Evolutionary conservation across 345 rosid genomes (phyloP).

Genomic region (Leavenworthia alabamica): DNA sequence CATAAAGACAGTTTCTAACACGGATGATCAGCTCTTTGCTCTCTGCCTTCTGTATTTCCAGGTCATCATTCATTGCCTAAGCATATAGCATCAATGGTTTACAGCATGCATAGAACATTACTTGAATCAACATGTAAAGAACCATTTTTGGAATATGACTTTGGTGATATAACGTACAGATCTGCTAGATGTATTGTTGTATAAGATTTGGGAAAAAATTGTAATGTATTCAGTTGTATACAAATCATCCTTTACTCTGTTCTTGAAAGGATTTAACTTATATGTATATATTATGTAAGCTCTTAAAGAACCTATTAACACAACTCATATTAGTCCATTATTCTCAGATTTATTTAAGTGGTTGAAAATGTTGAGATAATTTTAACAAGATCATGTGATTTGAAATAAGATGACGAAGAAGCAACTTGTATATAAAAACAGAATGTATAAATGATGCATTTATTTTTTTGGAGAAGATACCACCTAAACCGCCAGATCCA

Average conservation of each 20-base stretch:
- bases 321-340: neutral
- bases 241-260: neutral
- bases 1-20: constrained; percentile 19
- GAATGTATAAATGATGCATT: constrained; percentile 1
- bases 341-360: neutral
- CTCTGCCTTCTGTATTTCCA: constrained; percentile 5
- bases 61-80: constrained; percentile 16
- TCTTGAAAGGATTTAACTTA: neutral
- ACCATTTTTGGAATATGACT: neutral
- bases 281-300: neutral
- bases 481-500: constrained; percentile 45
- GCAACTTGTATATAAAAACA: constrained; percentile 14
- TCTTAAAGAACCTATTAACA: neutral
- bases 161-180: constrained; percentile 9
- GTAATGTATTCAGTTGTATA: constrained; percentile 12
- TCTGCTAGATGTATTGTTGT: constrained; percentile 10
- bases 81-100: constrained; percentile 1
- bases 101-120: constrained; percentile 7
- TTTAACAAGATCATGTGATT: neutral
- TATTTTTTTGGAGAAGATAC: constrained; percentile 58
- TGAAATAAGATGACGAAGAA: constrained; percentile 17
- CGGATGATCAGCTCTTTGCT: neutral
- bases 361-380: neutral
- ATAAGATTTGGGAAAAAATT: constrained; percentile 17
- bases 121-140: neutral